These are phyloP conservation scores for Ochetophila trinervis DNA, from an alignment of 306 rosid genomes.

Conservation along the genomic window DNA sequence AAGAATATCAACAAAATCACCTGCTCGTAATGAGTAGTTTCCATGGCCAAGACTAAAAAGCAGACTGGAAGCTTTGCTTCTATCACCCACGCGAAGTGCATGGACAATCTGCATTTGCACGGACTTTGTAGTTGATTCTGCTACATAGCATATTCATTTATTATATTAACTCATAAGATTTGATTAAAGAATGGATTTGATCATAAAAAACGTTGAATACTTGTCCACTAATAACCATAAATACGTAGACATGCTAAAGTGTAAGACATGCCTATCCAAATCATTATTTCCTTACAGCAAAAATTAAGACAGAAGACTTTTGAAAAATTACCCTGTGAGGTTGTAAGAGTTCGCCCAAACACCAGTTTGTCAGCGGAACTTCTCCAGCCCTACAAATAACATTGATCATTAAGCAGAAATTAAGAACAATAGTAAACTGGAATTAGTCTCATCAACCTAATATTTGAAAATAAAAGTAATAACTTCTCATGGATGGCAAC, in stretches of 20 bases:
- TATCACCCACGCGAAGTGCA: slow-evolving; percentile 60
- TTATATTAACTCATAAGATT: not conserved
- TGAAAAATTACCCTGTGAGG: slow-evolving; percentile 17
- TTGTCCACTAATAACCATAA: not conserved
- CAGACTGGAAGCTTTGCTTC: slow-evolving; percentile 55
- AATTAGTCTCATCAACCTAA: not conserved
- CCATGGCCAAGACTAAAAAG: slow-evolving; percentile 51
- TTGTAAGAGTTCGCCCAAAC: slow-evolving; percentile 11
- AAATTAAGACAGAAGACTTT: not conserved
- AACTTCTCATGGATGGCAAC: not conserved
- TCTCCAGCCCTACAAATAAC: slow-evolving; percentile 22
- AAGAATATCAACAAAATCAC: slow-evolving; percentile 57
- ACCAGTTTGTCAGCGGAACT: slow-evolving; percentile 15
- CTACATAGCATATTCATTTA: slow-evolving; percentile 34
- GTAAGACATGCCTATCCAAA: not conserved
- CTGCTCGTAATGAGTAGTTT: slow-evolving; percentile 43
- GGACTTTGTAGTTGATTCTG: slow-evolving; percentile 26
- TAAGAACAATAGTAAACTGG: not conserved
- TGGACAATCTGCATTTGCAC: slow-evolving; percentile 52
- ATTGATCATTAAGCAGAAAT: not conserved
- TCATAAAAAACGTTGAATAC: too few relatives aligned
- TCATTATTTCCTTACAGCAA: not conserved
- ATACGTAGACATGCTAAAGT: not conserved
- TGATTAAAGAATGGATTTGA: not conserved
- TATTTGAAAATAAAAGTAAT: not conserved